Evolutionary conservation across 202 grass and related monocot species (phyloP), one percentile per base, ranked within the genome.

Genomic region (Digitaria exilis): DNA sequence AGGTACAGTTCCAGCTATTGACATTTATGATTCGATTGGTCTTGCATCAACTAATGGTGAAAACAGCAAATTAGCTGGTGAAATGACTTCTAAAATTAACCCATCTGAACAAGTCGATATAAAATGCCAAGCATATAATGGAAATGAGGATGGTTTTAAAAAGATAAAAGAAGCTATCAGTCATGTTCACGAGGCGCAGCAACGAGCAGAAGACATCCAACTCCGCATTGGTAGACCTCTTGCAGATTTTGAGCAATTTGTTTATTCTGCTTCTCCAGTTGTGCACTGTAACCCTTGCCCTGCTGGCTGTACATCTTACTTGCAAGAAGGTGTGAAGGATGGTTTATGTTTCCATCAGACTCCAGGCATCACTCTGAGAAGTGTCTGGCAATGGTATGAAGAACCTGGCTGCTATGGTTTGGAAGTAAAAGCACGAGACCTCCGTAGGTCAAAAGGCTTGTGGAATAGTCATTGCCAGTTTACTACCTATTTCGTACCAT

Each of bases 361-460:
- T 31, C 68, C 72, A n/a, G 75, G 89, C 18, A 82, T 95, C 69
- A 86, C 73, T 82, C 81, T 97, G 75, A 85, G 52, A 31, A 91
- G 76, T 71, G 86, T 98, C 51, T 98, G 96, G 92, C 85, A 81
- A 78, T 98, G 96, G 96, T 98, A 95, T 0, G 91, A 98, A 88
- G 92, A 95, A 84, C 92, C 92, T 69, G 81, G 96, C 18, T 98
- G 90, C 86, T 98, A 93, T 80, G 91, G 92, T 42, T 87, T 98
- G 80, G 87, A 93, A 74, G 96, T 95, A 63, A 98, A 87, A 83
- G 92, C 92, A 50, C 85, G 84, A 42, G 90, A 95, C 66, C 80
- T 87, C 44, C 2, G 41, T 50, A 82, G 83, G 35, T 88, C 80
- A 1, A 80, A 88, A 74, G 85, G 84, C 19, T 74, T 91, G 13